Conservation (phyloP, 2,329 filamentous ascomycete genomes). For the Magnaporthales sp. region DNA sequence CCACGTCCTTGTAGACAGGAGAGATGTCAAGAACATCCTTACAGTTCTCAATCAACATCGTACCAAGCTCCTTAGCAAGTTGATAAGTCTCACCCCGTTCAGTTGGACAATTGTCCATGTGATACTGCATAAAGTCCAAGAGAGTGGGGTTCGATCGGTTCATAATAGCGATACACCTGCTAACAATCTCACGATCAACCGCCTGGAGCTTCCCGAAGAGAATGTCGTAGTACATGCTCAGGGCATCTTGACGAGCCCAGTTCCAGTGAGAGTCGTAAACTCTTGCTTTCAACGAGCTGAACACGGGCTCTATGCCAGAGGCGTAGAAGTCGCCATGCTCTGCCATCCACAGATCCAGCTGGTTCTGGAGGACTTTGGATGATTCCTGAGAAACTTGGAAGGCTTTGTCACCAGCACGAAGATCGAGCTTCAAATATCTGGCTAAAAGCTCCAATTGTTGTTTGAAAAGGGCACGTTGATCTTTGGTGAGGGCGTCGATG, state of each 20-base stretch:
- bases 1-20: conserved; percentile 94
- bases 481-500: conserved; percentile 93
- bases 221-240: conserved; percentile 98
- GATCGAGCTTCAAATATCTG: conserved; percentile 92
- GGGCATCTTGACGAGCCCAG: conserved; percentile 94
- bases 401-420: conserved; percentile 93
- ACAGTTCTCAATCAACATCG: conserved; percentile 95
- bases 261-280: conserved; percentile 99
- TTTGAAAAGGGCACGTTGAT: conserved; percentile 93
- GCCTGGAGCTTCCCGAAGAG: conserved; percentile 92
- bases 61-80: conserved; percentile 89
- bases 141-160: conserved; percentile 95
- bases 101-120: conserved; percentile 97
- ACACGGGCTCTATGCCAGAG: conserved; percentile 85
- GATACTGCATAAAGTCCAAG: conserved; percentile 98
- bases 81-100: conserved; percentile 96
- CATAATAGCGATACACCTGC: conserved; percentile 98
- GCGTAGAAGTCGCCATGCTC: conserved; percentile 98
- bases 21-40: conserved; percentile 77
- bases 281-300: conserved; percentile 87
- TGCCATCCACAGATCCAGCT: conserved; percentile 88
- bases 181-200: conserved; percentile 95
- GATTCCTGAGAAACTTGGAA: conserved; percentile 79
- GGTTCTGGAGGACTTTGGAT: conserved; percentile 78
- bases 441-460: conserved; percentile 94